phyloP scores from a whole-genome alignment of 345 rosid genomes.

The Gossypium anomalum region DNA sequence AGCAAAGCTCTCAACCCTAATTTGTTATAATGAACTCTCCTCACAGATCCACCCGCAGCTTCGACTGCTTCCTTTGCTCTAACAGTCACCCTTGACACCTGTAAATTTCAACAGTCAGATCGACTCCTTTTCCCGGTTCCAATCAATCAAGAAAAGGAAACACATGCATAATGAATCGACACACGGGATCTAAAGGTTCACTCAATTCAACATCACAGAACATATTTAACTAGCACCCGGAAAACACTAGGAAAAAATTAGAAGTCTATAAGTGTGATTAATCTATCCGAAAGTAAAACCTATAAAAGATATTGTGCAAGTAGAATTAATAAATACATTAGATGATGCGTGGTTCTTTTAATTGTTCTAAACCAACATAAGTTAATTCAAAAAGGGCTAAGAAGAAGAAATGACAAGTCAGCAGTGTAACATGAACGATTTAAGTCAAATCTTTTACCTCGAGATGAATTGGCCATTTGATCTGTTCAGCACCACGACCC shows the following conservation, averaged over 20 bases:
- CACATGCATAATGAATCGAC: not conserved
- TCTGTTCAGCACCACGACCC: constrained; percentile 89
- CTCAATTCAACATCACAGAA: not conserved
- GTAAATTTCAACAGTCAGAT: constrained; percentile 10
- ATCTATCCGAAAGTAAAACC: not conserved
- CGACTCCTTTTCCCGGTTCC: not conserved
- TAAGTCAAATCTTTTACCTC: constrained; percentile 49
- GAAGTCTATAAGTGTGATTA: not conserved
- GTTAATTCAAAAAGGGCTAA: not conserved
- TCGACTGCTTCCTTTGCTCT: constrained; percentile 88
- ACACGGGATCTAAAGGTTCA: not conserved
- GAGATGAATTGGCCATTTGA: constrained; percentile 92
- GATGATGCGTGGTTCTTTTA: not conserved
- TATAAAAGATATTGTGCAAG: not conserved
- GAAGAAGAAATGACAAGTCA: not conserved
- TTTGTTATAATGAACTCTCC: constrained; percentile 88
- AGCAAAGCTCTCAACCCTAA: constrained; percentile 80
- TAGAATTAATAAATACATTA: not conserved
- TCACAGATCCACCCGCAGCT: constrained; percentile 85
- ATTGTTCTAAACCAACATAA: not conserved
- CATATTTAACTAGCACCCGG: not conserved
- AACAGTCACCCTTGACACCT: constrained; percentile 90
- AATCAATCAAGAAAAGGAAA: not conserved
- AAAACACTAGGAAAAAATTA: not conserved
- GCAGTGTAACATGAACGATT: constrained; percentile 3